phyloP scores from a whole-genome alignment of 2,329 filamentous ascomycete species.

The Diaporthe amygdali region DNA sequence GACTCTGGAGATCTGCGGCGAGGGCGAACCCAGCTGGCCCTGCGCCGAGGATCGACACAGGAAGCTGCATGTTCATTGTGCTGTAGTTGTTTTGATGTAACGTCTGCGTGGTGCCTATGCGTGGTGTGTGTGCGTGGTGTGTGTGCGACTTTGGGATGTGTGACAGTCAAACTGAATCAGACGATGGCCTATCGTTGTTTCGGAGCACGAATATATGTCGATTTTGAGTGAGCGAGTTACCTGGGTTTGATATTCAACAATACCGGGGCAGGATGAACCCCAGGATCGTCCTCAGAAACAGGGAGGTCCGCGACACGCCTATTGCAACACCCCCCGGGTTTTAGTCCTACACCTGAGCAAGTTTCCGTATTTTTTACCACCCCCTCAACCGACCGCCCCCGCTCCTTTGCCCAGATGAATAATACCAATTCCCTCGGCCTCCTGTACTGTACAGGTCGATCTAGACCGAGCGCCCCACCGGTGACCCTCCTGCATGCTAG shows the following conservation, averaged over 20 bases:
- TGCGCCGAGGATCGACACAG: slow-evolving; percentile 28
- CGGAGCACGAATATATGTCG: not conserved
- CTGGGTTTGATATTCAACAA: not conserved
- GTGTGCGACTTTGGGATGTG: not conserved
- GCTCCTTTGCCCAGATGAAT: not conserved
- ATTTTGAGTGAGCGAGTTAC: not conserved
- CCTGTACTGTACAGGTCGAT: not conserved
- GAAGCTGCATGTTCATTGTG: slow-evolving; percentile 14
- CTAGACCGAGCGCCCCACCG: not conserved
- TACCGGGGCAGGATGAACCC: not conserved
- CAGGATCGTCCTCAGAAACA: not conserved
- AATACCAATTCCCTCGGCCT: not conserved
- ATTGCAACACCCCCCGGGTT: not conserved
- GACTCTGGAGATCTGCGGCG: slow-evolving; percentile 26
- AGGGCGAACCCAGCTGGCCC: slow-evolving; percentile 29
- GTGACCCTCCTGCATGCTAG: not conserved
- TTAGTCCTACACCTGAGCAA: slow-evolving; percentile 12
- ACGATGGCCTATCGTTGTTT: not conserved
- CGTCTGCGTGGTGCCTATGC: too few relatives aligned
- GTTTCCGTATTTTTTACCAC: slow-evolving; percentile 1
- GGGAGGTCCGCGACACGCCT: not conserved
- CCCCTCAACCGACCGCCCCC: not conserved
- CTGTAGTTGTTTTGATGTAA: not conserved
- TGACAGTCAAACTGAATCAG: not conserved
- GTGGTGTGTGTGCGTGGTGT: not conserved